Percentiles rank a stretch among this genome's conserved stretches.
phyloP scores from a whole-genome alignment of 139 green algal genomes.

The Auxenochlorella pyrenoidosa region DNA sequence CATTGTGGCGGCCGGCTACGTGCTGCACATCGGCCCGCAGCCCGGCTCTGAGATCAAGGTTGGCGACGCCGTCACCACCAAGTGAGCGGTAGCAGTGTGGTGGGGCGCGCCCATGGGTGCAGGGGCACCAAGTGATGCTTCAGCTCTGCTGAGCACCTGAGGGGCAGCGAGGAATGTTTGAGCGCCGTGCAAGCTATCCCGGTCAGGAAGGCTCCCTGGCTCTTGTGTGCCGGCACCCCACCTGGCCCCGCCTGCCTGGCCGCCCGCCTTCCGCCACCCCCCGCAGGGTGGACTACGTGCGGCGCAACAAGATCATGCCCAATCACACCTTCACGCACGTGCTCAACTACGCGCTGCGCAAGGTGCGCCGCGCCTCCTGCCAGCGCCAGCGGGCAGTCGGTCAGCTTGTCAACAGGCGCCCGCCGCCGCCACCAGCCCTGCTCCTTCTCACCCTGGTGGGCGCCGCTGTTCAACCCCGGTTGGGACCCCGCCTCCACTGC shows the following conservation, averaged over 20 bases:
- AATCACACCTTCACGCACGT: slow-evolving; percentile 99
- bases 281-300: slow-evolving; percentile 80
- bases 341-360: slow-evolving; percentile 93
- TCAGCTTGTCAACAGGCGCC: too few relatives aligned
- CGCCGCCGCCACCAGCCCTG: too few relatives aligned
- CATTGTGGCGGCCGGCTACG: slow-evolving; percentile 93
- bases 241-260: not conserved
- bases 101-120: too few relatives aligned
- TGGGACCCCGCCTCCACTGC: too few relatives aligned
- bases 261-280: not conserved
- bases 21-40: slow-evolving; percentile 86
- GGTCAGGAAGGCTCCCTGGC: not conserved
- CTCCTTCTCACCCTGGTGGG: not conserved
- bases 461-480: too few relatives aligned
- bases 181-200: too few relatives aligned
- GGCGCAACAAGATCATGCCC: slow-evolving; percentile 84
- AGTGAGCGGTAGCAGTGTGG: slow-evolving; percentile 33
- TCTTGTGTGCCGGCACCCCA: not conserved
- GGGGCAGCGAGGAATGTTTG: too few relatives aligned
- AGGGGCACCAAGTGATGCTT: too few relatives aligned
- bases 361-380: not conserved
- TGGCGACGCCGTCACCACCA: slow-evolving; percentile 71
- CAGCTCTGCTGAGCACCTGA: too few relatives aligned
- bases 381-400: too few relatives aligned
- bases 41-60: slow-evolving; percentile 58